A percentile compares a stretch with the other conserved stretches of the same genome.
phyloP scores from a whole-genome alignment of 1,284 basidiomycete species.

The Cronartium quercuum region DNA sequence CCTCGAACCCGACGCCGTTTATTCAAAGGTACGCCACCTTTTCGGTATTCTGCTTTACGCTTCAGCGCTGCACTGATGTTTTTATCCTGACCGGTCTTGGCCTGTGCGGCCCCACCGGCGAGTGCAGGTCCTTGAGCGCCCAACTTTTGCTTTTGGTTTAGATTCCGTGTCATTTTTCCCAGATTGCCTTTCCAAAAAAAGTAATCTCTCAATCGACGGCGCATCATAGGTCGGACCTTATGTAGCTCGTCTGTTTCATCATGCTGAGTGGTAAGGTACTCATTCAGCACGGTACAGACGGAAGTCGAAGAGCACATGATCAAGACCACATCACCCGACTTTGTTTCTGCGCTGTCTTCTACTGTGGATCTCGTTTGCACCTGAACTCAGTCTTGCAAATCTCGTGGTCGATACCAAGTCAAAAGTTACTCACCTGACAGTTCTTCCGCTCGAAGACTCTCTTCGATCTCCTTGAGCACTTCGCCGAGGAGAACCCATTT shows the following conservation, averaged over 20 bases:
- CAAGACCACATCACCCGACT: conserved; percentile 59
- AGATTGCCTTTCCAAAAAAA: conserved; percentile 73
- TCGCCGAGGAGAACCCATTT: conserved; percentile 87
- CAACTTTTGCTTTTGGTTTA: not conserved
- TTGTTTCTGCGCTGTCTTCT: not conserved
- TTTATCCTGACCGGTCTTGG: not conserved
- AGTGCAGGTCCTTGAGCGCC: not conserved
- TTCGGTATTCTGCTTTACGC: conserved; percentile 62
- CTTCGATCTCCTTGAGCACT: conserved; percentile 84
- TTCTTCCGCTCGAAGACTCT: conserved; percentile 58
- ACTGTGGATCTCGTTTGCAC: conserved; percentile 50
- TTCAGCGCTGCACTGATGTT: conserved; percentile 57
- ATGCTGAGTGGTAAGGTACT: conserved; percentile 60
- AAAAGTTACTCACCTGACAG: conserved; percentile 33
- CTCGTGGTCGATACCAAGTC: not conserved
- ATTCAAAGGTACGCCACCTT: conserved; percentile 40
- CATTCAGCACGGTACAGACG: conserved; percentile 66
- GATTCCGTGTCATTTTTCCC: conserved; percentile 43
- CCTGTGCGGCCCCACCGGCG: not conserved
- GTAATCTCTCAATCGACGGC: conserved; percentile 63
- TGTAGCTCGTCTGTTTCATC: conserved; percentile 11
- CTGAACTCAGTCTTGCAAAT: no score
- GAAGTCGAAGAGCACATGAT: conserved; percentile 81
- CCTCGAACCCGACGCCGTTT: conserved; percentile 32
- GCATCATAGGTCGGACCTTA: conserved; percentile 60